Evolutionary conservation across 495 filamentous ascomycete species (phyloP), one percentile per base, ranked within the genome.

Genomic region (Tuber indicum): DNA sequence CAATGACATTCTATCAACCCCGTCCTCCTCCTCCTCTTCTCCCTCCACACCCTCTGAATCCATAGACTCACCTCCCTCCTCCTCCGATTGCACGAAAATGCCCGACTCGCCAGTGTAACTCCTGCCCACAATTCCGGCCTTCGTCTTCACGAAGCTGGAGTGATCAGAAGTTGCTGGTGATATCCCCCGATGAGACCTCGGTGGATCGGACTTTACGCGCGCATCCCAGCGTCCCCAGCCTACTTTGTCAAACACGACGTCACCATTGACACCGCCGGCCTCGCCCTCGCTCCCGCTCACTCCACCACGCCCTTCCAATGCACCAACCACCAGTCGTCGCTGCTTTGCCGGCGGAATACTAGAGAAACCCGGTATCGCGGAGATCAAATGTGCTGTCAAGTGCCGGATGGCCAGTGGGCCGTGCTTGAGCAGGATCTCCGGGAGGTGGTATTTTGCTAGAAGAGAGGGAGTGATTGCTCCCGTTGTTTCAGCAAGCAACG

Each of bases 151-250:
- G 58, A 66, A 66, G 58, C 17, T 66, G 39, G 78, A 80, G 66
- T 76, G 78, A 52, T 80, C 76, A 74, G 79, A 79, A 44, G 78
- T 42, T 76, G 77, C 44, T 76, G 78, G 78, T 41, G 78, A 80
- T 41, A 80, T 74, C 62, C 77, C 78, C 47, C 78, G 70, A 36
- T 74, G 79, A 66, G 43, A 43, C 75, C 89, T 88, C 71, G 88
- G 81, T 21, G 89, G 85, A 78, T 94, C 90, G 42, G 90, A 92
- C 75, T 90, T 89, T 84, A 88, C 88, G 80, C 89, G 90, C 75
- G 95, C 95, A 84, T 96, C 91, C 96, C 96, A 99, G 71, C 93
- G 90, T 72, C 96, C 96, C 96, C 96, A 99, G 76, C 96, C 96
- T 76, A 97, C 92, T 86, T 99, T 99, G 84, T 96, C 92, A 81